Evolutionary conservation across 2,329 filamentous ascomycete species (phyloP).

Genomic region (Fusarium sp.): DNA sequence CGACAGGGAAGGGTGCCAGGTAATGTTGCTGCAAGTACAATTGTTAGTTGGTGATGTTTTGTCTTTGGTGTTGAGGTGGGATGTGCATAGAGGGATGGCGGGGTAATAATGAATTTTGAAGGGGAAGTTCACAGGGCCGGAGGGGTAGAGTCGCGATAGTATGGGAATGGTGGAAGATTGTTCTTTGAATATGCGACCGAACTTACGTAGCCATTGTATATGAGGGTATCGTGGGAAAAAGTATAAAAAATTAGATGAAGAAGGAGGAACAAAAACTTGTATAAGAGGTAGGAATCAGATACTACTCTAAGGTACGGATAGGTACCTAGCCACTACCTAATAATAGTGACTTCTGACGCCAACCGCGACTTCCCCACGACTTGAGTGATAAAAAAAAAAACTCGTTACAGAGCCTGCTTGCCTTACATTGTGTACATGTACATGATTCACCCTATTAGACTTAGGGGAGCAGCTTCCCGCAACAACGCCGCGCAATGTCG

Average conservation of each 20-base stretch:
- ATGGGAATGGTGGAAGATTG: not conserved
- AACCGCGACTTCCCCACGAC: slow-evolving; percentile 15
- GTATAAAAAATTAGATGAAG: slow-evolving; percentile 7
- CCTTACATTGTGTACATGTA: not conserved
- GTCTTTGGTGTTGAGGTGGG: slow-evolving; percentile 24
- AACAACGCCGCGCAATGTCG: slow-evolving; percentile 33
- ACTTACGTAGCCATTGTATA: slow-evolving; percentile 54
- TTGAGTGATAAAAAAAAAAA: slow-evolving; percentile 28
- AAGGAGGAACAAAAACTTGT: slow-evolving; percentile 4
- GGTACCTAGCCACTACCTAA: slow-evolving; percentile 2
- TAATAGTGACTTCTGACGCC: slow-evolving; percentile 13
- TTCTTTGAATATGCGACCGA: not conserved
- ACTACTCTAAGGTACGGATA: not conserved
- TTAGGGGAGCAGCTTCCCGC: slow-evolving; percentile 9
- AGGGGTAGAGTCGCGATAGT: slow-evolving; percentile 11
- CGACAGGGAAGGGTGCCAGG: slow-evolving; percentile 86
- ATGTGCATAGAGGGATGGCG: slow-evolving; percentile 19
- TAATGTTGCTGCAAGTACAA: slow-evolving; percentile 78
- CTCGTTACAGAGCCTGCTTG: slow-evolving; percentile 2
- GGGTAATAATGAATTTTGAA: slow-evolving; percentile 28
- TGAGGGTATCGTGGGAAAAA: slow-evolving; percentile 1
- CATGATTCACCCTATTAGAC: slow-evolving; percentile 13
- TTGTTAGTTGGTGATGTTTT: slow-evolving; percentile 24
- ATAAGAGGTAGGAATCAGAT: slow-evolving; percentile 1
- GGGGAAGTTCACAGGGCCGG: slow-evolving; percentile 6